phyloP scores from a whole-genome alignment of 495 filamentous ascomycete species.

The Apodospora peruviana region DNA sequence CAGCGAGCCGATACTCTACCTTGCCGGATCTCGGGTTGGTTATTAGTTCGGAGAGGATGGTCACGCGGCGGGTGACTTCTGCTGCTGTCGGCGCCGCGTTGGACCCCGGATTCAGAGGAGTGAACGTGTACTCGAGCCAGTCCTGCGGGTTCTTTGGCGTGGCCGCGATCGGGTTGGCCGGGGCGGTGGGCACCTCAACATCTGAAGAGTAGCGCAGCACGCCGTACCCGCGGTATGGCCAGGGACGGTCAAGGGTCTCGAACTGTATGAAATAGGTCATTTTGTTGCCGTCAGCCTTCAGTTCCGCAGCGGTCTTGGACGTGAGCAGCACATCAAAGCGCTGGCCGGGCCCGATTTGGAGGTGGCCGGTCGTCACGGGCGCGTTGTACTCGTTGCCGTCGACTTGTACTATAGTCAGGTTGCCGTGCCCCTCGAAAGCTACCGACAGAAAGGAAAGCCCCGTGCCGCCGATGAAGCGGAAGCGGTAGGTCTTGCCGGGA shows the following conservation, averaged over 20 bases:
- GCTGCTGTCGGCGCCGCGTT: conserved; percentile 37
- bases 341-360: conserved; percentile 53
- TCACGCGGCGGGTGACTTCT: conserved; percentile 51
- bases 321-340: conserved; percentile 49
- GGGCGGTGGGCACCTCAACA: conserved; percentile 7
- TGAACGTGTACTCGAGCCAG: conserved; percentile 53
- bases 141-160: conserved; percentile 34
- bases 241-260: conserved; percentile 44
- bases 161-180: conserved; percentile 25
- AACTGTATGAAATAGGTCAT: conserved; percentile 49
- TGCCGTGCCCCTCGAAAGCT: conserved; percentile 46
- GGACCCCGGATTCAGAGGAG: conserved; percentile 27
- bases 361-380: conserved; percentile 36
- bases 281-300: conserved; percentile 35
- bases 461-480: conserved; percentile 50
- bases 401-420: conserved; percentile 47
- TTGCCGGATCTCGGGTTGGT: conserved; percentile 10
- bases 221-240: conserved; percentile 41
- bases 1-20: conserved; percentile 17
- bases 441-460: conserved; percentile 46
- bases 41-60: conserved; percentile 33
- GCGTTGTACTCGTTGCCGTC: conserved; percentile 54
- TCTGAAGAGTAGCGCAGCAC: conserved; percentile 43
- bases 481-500: conserved; percentile 51
- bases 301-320: conserved; percentile 36